A percentile compares a stretch with the other conserved stretches of the same genome.
Evolutionary conservation across 179 eudicot genomes (phyloP).

Genomic region (Nepenthes alata): DNA sequence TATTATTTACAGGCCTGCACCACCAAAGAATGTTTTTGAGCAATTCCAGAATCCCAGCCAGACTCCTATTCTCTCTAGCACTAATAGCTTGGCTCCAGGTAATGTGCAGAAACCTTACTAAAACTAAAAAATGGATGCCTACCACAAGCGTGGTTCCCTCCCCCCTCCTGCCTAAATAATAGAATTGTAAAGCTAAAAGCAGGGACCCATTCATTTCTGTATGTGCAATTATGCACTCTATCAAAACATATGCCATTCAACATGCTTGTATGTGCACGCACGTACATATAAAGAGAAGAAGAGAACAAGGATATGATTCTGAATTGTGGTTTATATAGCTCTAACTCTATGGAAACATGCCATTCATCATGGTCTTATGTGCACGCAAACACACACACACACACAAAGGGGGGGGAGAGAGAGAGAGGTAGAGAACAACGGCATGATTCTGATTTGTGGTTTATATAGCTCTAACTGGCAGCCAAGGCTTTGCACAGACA

Average conservation of each 20-base stretch:
- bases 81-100: conserved; percentile 24
- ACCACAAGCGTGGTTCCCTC: background rate
- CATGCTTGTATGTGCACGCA: too few species aligned
- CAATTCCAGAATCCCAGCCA: conserved; percentile 35
- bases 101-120: conserved; percentile 21
- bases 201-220: too few species aligned
- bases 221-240: too few species aligned
- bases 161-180: background rate
- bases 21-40: conserved; percentile 44
- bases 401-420: too few species aligned
- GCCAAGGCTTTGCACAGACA: conserved; percentile 31
- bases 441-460: conserved; percentile 1
- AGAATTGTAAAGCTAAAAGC: background rate
- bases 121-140: background rate
- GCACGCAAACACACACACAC: too few species aligned
- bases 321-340: too few species aligned
- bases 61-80: conserved; percentile 20
- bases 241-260: too few species aligned
- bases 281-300: too few species aligned
- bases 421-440: background rate
- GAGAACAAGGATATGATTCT: too few species aligned
- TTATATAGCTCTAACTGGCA: conserved; percentile 26
- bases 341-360: too few species aligned
- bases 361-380: too few species aligned
- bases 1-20: conserved; percentile 37